Evolutionary conservation across 345 rosid species (phyloP).

Genomic region (Gossypium rotundifolium): DNA sequence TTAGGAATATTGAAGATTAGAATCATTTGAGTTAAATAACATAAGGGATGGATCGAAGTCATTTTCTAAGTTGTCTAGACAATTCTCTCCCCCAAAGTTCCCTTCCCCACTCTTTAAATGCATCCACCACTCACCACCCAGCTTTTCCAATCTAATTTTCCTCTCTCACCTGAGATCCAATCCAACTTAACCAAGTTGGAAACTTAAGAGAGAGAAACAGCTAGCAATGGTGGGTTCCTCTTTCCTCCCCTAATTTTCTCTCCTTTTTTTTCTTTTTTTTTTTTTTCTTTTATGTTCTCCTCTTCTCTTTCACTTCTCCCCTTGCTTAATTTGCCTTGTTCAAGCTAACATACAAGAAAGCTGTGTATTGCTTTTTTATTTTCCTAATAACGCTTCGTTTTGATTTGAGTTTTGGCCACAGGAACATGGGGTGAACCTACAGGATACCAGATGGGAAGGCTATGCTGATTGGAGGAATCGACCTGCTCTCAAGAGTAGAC

Average conservation of each 20-base stretch:
- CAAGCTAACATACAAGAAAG: not conserved
- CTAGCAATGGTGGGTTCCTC: constrained; percentile 54
- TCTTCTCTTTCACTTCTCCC: not conserved
- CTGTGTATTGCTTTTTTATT: not conserved
- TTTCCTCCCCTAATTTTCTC: constrained; percentile 1
- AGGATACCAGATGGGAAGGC: constrained; percentile 56
- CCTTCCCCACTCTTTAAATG: constrained; percentile 32
- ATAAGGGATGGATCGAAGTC: constrained; percentile 26
- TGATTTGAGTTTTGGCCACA: constrained; percentile 10
- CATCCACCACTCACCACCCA: constrained; percentile 30
- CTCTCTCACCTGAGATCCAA: constrained; percentile 20
- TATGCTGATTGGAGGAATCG: constrained; percentile 69
- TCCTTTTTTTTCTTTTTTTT: not conserved
- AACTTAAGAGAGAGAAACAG: not conserved
- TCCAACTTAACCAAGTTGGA: constrained; percentile 6
- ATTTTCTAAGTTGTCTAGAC: constrained; percentile 36
- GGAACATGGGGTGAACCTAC: constrained; percentile 47
- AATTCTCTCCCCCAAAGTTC: constrained; percentile 32
- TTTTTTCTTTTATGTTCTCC: not conserved
- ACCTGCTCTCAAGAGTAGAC: constrained; percentile 54
- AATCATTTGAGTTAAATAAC: not conserved
- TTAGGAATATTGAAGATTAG: not conserved
- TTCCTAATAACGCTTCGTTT: not conserved
- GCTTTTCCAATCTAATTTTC: constrained; percentile 26
- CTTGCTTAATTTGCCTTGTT: not conserved